Base-by-base conservation (phyloP, 2,329 filamentous ascomycete species). In the Phyllosticta citribraziliensis region DNA sequence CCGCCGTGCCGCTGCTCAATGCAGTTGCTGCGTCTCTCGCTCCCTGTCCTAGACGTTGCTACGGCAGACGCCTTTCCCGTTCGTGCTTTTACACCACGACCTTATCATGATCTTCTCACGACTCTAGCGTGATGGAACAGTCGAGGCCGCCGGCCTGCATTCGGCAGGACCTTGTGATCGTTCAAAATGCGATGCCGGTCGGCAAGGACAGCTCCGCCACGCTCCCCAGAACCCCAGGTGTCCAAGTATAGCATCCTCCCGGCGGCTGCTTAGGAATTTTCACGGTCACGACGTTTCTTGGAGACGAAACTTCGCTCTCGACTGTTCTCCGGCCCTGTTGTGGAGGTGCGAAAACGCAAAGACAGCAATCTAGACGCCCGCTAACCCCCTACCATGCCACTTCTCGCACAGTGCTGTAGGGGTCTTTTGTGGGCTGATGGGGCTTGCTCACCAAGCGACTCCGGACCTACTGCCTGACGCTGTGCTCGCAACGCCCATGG, bases 391-490 rank as follows among this genome's bases (percentile, higher is more conserved):
- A 30, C 52, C 52, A 47, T 52, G 52, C 52, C 58, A 52, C 35
- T 30, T 17, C 9, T 19, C 25, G 58, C 40, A 17, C 58, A 60
- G 58, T 55, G 58, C 58, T 60, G 57, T 50, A 52, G 57, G 57
- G 52, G 33, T 53, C 57, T 53, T 55, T 60, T 55, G 57, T 60
- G 57, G 57, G 57, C 57, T 60, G 58, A 60, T 55, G 58, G 57
- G 33, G 33, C 57, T 14, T 11, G 27, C 57, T 19, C 14, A 47
- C 40, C 40, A 47, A 30, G 35, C 57, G 20, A 24, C 51, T 53
- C 51, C 24, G 20, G 51, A 52, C 47, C 52, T 54, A 19, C 19
- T 20, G 24, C 5, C 11, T n/a, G 58, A 60, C 19, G 53, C 55
- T 55, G 55, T 55, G 40, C 30, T 59, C 57, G 57, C 40, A 9